A percentile compares a stretch with the other conserved stretches of the same genome.
Conservation (phyloP, 495 filamentous ascomycete species). For the Amorphotheca resinae region DNA sequence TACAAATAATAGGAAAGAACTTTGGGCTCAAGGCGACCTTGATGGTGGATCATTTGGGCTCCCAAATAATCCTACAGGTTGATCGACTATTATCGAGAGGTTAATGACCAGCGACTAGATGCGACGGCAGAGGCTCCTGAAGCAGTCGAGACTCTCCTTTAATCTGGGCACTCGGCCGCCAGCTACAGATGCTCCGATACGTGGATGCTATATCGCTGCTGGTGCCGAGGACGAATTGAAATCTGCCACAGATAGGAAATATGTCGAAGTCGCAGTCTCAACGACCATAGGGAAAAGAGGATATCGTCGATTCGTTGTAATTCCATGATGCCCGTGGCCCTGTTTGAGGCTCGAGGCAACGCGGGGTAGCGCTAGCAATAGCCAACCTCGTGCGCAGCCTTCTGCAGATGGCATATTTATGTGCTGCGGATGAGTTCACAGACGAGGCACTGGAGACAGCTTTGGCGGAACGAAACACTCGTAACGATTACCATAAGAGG, state of each 20-base stretch:
- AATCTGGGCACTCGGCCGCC: not conserved
- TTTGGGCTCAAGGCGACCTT: no score
- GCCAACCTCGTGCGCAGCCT: not conserved
- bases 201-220: slow-evolving; percentile 9
- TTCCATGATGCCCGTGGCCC: not conserved
- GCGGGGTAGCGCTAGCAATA: not conserved
- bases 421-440: not conserved
- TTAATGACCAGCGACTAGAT: no score
- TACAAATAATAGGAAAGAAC: no score
- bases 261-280: slow-evolving; percentile 10
- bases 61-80: no score
- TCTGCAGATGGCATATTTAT: not conserved
- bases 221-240: slow-evolving; percentile 11
- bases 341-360: not conserved
- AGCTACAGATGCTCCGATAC: slow-evolving; percentile 3
- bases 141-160: not conserved
- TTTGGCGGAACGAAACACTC: not conserved
- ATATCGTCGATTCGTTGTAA: not conserved
- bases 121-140: not conserved
- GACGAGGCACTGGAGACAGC: not conserved
- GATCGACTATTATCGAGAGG: no score
- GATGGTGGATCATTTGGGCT: no score
- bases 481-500: no score
- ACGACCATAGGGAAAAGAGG: slow-evolving; percentile 3
- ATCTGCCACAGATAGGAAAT: not conserved